Evolutionary conservation across 805 yeast genomes (phyloP), one percentile per base, ranked within the genome.

Genomic region (Metschnikowia lunata): DNA sequence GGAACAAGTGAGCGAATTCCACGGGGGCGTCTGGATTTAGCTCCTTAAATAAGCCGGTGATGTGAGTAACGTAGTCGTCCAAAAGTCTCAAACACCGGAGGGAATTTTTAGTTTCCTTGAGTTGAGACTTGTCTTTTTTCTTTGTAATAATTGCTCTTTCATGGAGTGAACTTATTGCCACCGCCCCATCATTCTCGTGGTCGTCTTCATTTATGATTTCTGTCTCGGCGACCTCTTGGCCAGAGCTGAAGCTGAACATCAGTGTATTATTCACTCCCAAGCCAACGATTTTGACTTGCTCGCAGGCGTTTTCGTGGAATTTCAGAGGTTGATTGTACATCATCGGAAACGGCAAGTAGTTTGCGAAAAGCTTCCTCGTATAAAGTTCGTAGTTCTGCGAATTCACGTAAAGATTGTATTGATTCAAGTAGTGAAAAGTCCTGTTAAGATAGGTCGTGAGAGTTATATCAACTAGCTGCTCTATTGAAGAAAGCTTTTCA

Each of bases 261-360:
- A 69, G 64, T 0, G 52, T 46, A 31, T 54, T 57, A 18, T 54
- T 56, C 5, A 54, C 41, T 11, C 58, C 56, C 28, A 71, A 57
- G 2, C 74, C 74, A 7, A 64, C 48, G 12, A 54, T 36, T 37
- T 58, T 51, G 10, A 66, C 65, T 46, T 61, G 65, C 14, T 59
- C 62, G 43, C 65, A 63, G 1, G 76, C 76, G 34, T 49, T 44
- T 40, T 60, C 57, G 52, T 71, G 71, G 45, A 70, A 68, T 34
- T 63, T 66, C 32, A 79, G 50, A 1, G 90, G 89, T 18, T 83
- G 79, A 48, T 77, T 78, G 58, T 83, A 84, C 75, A 83, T 86
- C 76, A 83, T 74, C 8, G 90, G 91, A 64, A 84, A 85, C 7
- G 86, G 83, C 14, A 83, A 61, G 44, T 78, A 72, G 4, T 65